Conservation (phyloP, 2,329 filamentous ascomycete species). For the Parafenestella ontariensis region DNA sequence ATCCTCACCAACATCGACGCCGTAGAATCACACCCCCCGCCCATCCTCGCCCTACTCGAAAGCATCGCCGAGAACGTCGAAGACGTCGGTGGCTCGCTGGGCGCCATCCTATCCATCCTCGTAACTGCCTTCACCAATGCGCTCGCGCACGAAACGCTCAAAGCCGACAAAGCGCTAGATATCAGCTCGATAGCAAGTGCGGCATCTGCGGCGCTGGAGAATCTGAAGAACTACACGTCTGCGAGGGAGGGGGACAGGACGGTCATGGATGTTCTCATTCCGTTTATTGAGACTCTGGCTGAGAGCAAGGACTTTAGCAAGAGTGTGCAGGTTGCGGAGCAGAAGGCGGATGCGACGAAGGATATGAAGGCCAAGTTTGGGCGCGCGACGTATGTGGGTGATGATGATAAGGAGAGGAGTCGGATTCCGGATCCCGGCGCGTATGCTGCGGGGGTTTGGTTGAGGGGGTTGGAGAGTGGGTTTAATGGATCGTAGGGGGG, state of each 20-base stretch:
- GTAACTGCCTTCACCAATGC: conserved; percentile 73
- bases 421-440: conserved; percentile 72
- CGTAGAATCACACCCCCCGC: conserved; percentile 58
- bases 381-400: conserved; percentile 80
- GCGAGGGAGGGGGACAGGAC: conserved; percentile 89
- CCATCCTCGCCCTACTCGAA: conserved; percentile 64
- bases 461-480: conserved; percentile 64
- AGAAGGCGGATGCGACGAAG: conserved; percentile 82
- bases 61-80: conserved; percentile 69
- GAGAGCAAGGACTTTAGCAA: conserved; percentile 69
- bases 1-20: conserved; percentile 59
- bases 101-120: conserved; percentile 83
- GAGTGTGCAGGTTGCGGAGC: conserved; percentile 75
- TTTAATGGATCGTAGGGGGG: conserved; percentile 4
- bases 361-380: conserved; percentile 90
- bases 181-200: conserved; percentile 47
- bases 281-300: conserved; percentile 77
- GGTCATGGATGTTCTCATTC: conserved; percentile 85
- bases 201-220: conserved; percentile 53
- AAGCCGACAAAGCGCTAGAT: conserved; percentile 38
- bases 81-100: conserved; percentile 75
- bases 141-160: conserved; percentile 41
- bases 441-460: conserved; percentile 80
- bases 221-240: conserved; percentile 74
- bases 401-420: conserved; percentile 61